Evolutionary conservation across 148 eudicot species (phyloP).

Genomic region (Silene latifolia): DNA sequence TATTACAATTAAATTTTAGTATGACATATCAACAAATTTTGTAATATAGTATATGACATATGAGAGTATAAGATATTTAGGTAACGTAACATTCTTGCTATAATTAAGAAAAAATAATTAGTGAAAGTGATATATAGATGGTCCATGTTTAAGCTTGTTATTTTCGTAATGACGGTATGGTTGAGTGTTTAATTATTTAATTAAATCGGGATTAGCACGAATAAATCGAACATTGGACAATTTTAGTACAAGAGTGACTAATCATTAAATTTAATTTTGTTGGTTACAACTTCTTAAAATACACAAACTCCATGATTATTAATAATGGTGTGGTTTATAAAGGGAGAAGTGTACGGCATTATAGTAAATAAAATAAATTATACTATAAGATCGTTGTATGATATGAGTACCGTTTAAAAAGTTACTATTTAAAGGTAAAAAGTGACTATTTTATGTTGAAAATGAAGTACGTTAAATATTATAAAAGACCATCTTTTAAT

Average conservation of each 20-base stretch:
- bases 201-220: neutral
- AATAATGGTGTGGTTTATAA: no score
- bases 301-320: constrained; percentile 7
- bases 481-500: no score
- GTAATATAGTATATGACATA: constrained; percentile 18
- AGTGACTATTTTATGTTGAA: no score
- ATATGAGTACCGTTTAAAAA: no score
- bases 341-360: no score
- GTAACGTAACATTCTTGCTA: constrained; percentile 17
- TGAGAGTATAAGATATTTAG: constrained; percentile 14
- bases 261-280: neutral
- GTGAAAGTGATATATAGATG: neutral
- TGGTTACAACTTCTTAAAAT: constrained; percentile 4
- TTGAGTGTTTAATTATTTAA: neutral
- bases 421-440: no score
- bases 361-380: no score
- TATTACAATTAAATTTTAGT: constrained; percentile 5
- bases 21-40: constrained; percentile 23
- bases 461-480: no score
- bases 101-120: constrained; percentile 13
- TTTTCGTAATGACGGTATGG: neutral
- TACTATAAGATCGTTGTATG: no score
- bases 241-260: neutral
- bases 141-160: neutral
- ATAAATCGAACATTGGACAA: neutral